Conservation (phyloP, 78 protist genomes). For the Dictyostelium capitatum region DNA sequence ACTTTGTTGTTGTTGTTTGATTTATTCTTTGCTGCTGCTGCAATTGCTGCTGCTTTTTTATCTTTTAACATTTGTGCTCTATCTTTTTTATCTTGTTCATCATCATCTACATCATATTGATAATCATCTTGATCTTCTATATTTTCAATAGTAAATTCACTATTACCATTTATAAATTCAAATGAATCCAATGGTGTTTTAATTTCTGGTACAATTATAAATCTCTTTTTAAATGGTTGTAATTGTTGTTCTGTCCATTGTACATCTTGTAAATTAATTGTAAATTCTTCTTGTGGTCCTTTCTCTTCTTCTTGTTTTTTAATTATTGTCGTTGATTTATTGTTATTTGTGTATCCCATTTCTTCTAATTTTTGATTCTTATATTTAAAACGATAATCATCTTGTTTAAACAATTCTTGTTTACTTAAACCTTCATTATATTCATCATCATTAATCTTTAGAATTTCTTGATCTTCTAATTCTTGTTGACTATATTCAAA, state of each 20-base stretch:
- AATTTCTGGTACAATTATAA: not conserved
- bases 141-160: conserved; percentile 1
- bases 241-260: no score
- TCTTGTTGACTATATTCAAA: not conserved
- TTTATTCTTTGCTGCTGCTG: not conserved
- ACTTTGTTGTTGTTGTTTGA: not conserved
- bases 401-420: conserved; percentile 1
- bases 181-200: not conserved
- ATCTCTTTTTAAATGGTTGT: conserved; percentile 6
- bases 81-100: not conserved
- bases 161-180: not conserved
- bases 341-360: not conserved
- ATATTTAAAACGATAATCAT: not conserved
- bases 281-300: conserved; percentile 3
- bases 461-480: not conserved
- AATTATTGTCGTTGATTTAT: no score
- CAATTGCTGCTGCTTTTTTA: not conserved
- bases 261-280: not conserved
- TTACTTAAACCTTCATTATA: conserved; percentile 7
- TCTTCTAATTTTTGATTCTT: conserved; percentile 3
- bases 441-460: conserved; percentile 3
- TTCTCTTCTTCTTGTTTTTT: not conserved
- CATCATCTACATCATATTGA: not conserved
- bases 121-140: not conserved
- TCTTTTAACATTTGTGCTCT: not conserved